phyloP scores from a whole-genome alignment of 2,329 filamentous ascomycete species.

The Ophioceras dolichostomum region DNA sequence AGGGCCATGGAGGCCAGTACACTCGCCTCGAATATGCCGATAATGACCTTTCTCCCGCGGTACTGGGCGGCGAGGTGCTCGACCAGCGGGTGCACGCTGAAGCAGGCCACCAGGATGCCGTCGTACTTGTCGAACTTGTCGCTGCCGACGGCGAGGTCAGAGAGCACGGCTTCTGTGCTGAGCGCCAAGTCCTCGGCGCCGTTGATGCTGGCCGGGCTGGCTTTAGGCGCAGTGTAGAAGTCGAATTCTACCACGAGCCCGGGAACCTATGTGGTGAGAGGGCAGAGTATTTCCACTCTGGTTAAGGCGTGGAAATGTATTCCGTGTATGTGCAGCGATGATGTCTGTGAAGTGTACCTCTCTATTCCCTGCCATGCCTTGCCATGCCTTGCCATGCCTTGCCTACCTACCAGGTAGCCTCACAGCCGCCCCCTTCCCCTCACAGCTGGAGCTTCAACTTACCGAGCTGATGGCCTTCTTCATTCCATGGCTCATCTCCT shows the following conservation, averaged over 20 bases:
- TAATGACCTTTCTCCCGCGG: conserved; percentile 36
- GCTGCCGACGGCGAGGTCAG: conserved; percentile 27
- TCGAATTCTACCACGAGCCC: too few species aligned
- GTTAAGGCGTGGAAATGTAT: too few species aligned
- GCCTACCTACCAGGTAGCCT: too few species aligned
- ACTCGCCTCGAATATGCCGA: conserved; percentile 82
- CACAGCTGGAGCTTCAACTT: too few species aligned
- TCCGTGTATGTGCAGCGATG: too few species aligned
- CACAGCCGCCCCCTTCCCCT: too few species aligned
- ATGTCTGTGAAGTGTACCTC: too few species aligned
- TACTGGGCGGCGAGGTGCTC: conserved; percentile 30
- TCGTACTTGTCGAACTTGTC: conserved; percentile 40
- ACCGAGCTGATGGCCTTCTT: conserved; percentile 35
- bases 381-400: too few species aligned
- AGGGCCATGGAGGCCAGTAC: conserved; percentile 51
- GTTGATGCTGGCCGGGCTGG: conserved; percentile 66
- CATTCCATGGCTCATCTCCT: conserved; percentile 58
- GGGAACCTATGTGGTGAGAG: too few species aligned
- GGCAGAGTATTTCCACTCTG: too few species aligned
- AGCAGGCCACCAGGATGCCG: conserved; percentile 80
- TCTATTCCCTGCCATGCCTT: too few species aligned
- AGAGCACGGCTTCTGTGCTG: conserved; percentile 51
- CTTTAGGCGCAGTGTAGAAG: conserved; percentile 53
- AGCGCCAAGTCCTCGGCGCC: conserved; percentile 53
- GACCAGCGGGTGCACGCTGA: conserved; percentile 73